These are phyloP conservation scores for Psilocybe azurescens DNA, from an alignment of 768 basidiomycete species.

Conservation along the genomic window DNA sequence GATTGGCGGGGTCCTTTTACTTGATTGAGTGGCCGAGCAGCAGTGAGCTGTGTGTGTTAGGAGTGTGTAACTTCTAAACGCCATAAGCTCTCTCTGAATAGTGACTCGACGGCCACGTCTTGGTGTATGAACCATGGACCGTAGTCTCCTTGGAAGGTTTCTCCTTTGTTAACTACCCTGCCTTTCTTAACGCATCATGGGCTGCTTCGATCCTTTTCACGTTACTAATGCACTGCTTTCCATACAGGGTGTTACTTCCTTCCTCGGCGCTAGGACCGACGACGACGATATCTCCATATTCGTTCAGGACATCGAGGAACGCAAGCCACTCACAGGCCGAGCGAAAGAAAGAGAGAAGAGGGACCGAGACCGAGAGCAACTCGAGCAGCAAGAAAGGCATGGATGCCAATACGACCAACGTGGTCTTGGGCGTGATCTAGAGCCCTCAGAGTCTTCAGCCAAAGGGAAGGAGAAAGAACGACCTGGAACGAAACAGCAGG, in stretches of 20 bases:
- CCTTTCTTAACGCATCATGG: slow-evolving; percentile 2
- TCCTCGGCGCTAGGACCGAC: slow-evolving; percentile 56
- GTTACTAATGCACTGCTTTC: neutral
- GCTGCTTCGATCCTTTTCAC: neutral
- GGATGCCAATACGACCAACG: neutral
- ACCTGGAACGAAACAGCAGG: neutral
- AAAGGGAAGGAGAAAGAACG: neutral
- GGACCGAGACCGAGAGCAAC: slow-evolving; percentile 16
- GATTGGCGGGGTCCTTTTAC: neutral
- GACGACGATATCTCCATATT: slow-evolving; percentile 83
- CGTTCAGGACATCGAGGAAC: slow-evolving; percentile 76
- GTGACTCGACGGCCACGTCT: neutral
- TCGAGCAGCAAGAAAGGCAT: slow-evolving; percentile 10
- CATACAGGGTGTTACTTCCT: slow-evolving; percentile 37
- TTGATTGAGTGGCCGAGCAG: neutral
- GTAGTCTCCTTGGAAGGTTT: neutral
- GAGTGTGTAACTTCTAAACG: too few relatives aligned
- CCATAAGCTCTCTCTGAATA: too few relatives aligned
- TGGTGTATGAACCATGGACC: neutral
- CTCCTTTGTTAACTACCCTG: neutral
- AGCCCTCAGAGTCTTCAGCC: neutral
- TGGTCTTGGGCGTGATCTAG: slow-evolving; percentile 19
- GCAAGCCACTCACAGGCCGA: slow-evolving; percentile 64
- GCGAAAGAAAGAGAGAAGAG: slow-evolving; percentile 29
- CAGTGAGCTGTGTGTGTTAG: neutral